A percentile compares a stretch with the other conserved stretches of the same genome.
These are phyloP conservation scores for Lasiosphaeriaceae sp. DNA, from an alignment of 495 filamentous ascomycete species.

Conservation along the genomic window DNA sequence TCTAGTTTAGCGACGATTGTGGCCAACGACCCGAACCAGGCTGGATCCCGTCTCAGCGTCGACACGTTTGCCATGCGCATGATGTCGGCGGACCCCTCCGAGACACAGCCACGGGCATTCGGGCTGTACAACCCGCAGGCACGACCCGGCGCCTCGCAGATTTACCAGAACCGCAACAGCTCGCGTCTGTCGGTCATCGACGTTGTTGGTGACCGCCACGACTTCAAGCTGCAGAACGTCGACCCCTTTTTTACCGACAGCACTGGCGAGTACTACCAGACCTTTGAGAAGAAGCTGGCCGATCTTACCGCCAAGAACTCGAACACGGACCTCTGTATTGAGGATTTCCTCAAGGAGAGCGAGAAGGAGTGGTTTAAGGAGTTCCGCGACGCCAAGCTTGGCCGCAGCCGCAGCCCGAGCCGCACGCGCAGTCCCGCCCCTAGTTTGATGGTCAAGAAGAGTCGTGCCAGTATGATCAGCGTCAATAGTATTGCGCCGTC, in stretches of 20 bases:
- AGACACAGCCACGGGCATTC: slow-evolving; percentile 15
- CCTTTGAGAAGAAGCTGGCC: slow-evolving; percentile 51
- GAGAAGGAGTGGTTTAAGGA: slow-evolving; percentile 62
- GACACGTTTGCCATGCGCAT: slow-evolving; percentile 27
- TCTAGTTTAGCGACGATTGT: slow-evolving; percentile 16
- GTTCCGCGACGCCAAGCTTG: slow-evolving; percentile 29
- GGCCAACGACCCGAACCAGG: slow-evolving; percentile 14
- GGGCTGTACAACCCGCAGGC: slow-evolving; percentile 16
- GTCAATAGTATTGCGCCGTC: slow-evolving; percentile 29
- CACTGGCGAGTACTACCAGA: slow-evolving; percentile 52
- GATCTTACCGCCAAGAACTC: slow-evolving; percentile 54
- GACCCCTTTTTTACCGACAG: slow-evolving; percentile 63
- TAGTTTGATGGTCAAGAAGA: slow-evolving; percentile 16
- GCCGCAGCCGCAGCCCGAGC: slow-evolving; percentile 17
- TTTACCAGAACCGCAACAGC: slow-evolving; percentile 21
- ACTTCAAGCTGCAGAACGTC: slow-evolving; percentile 55
- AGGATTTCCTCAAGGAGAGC: slow-evolving; percentile 57
- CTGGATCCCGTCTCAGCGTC: slow-evolving; percentile 15
- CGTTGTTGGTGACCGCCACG: slow-evolving; percentile 22
- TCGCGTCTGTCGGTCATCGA: slow-evolving; percentile 23
- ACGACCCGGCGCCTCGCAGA: slow-evolving; percentile 11
- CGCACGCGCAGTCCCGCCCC: slow-evolving; percentile 12
- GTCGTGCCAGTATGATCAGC: slow-evolving; percentile 20
- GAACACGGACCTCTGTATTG: slow-evolving; percentile 56
- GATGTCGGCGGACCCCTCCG: slow-evolving; percentile 22